A percentile compares a stretch with the other conserved stretches of the same genome.
phyloP scores from a whole-genome alignment of 2,329 filamentous ascomycete genomes.

The Moelleriella libera region DNA sequence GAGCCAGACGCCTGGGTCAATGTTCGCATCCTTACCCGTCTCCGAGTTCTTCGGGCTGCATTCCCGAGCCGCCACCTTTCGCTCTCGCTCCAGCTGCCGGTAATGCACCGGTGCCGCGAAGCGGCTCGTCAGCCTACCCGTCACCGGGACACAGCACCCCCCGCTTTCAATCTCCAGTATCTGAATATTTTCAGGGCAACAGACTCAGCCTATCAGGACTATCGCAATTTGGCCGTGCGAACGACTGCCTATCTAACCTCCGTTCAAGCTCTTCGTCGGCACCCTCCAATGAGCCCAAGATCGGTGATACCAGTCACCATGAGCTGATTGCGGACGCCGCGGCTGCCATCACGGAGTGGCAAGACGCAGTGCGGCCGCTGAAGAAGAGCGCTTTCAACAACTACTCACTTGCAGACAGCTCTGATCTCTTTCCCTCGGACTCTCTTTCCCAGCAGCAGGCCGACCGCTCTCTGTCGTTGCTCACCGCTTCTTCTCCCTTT shows the following conservation, averaged over 20 bases:
- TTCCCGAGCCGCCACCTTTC: neutral
- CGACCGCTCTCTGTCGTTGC: slow-evolving; percentile 1
- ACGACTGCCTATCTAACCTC: slow-evolving; percentile 15
- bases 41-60: neutral
- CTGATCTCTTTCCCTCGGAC: slow-evolving; percentile 11
- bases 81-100: neutral
- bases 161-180: slow-evolving; percentile 14
- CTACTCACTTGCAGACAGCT: slow-evolving; percentile 13
- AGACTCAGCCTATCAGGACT: slow-evolving; percentile 15
- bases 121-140: slow-evolving; percentile 17
- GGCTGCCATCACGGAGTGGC: slow-evolving; percentile 12
- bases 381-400: slow-evolving; percentile 9
- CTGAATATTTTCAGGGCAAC: slow-evolving; percentile 7
- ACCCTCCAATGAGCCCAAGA: slow-evolving; percentile 6
- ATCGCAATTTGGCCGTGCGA: slow-evolving; percentile 13
- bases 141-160: slow-evolving; percentile 9
- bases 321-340: slow-evolving; percentile 12
- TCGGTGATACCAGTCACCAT: slow-evolving; percentile 6
- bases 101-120: slow-evolving; percentile 7
- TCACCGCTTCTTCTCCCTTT: neutral
- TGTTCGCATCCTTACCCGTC: neutral
- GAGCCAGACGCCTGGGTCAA: too few relatives aligned
- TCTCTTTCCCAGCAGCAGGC: slow-evolving; percentile 8
- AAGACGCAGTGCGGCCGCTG: slow-evolving; percentile 8
- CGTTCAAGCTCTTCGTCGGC: slow-evolving; percentile 11